Base-by-base conservation (phyloP, 164 flowering plant species). In the Vitis vinifera region DNA sequence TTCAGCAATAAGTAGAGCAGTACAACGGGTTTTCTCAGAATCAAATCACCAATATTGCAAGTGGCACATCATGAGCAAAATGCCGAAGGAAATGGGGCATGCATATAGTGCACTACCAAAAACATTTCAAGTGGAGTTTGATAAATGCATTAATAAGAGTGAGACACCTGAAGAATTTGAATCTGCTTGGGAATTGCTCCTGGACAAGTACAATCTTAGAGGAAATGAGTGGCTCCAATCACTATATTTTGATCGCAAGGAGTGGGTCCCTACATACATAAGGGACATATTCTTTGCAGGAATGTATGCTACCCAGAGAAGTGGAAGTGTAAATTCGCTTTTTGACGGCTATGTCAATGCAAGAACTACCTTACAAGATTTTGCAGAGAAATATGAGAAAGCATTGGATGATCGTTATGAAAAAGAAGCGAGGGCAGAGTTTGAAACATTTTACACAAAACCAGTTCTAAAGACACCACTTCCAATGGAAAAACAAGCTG, bases 371-470 rank as follows among this genome's bases (percentile, higher is more conserved):
- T 70, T 78, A 58, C 62, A 37, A 48, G 78, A 81, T 23, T 81
- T 81, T 67, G 71, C 74, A 23, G 68, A 76, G 19, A 76, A 74
- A 59, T 78, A 81, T 71, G 80, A 76, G 65, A 71, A 66, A 63
- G 76, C 81, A 44, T 69, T 80, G 63, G 66, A 80, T 70, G 80
- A 71, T 55, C 67, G 78, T 17, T 73, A 65, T 71, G 81, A 75
- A 55, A 77, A 82, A 51, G 85, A 82, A 63, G 69, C 76, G 16
- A 73, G 60, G 51, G 85, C 83, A 44, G 85, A 82, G 51, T 73
- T 79, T 66, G 83, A 79, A 10, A 75, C 85, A 47, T 75, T 69
- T 37, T 73, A 75, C 70, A 71, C 77, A 5, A 77, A 71, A 51
- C 75, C 81, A 10, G 73, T 74, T 60, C 55, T 77, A 51, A 80